Conservation (phyloP, 148 eudicot species). For the Silene latifolia region DNA sequence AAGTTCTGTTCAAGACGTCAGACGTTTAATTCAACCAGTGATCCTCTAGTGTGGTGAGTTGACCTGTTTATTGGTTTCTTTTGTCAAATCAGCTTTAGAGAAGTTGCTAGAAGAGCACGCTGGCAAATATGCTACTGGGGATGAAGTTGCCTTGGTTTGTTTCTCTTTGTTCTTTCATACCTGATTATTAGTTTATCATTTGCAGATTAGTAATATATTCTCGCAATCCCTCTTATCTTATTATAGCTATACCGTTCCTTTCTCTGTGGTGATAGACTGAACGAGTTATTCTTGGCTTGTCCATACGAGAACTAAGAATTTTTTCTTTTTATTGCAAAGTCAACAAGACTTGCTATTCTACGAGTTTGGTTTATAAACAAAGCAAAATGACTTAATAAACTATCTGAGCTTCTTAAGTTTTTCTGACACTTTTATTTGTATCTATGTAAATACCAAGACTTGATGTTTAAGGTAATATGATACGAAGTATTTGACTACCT, state of each 20-base stretch:
- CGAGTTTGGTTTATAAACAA: background rate
- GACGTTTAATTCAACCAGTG: background rate
- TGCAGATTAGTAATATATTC: background rate
- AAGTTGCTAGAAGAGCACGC: constrained; percentile 53
- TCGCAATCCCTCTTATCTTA: no score
- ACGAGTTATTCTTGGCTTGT: background rate
- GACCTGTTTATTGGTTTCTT: background rate
- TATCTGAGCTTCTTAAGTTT: no score
- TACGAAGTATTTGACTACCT: constrained; percentile 5
- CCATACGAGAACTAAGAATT: background rate
- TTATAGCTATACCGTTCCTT: background rate
- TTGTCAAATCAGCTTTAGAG: constrained; percentile 65
- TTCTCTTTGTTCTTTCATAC: background rate
- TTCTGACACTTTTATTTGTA: no score
- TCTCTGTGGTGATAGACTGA: background rate
- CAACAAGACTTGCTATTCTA: background rate
- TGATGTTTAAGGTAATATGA: background rate
- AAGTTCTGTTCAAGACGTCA: background rate
- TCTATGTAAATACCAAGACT: background rate
- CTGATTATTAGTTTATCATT: background rate
- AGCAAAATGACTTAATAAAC: no score
- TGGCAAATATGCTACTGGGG: constrained; percentile 93
- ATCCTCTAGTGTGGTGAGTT: background rate
- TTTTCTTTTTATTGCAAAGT: background rate
- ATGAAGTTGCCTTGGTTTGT: constrained; percentile 75